Base-by-base conservation (phyloP, 2,329 filamentous ascomycete genomes). In the Aspergillus amoenus region DNA sequence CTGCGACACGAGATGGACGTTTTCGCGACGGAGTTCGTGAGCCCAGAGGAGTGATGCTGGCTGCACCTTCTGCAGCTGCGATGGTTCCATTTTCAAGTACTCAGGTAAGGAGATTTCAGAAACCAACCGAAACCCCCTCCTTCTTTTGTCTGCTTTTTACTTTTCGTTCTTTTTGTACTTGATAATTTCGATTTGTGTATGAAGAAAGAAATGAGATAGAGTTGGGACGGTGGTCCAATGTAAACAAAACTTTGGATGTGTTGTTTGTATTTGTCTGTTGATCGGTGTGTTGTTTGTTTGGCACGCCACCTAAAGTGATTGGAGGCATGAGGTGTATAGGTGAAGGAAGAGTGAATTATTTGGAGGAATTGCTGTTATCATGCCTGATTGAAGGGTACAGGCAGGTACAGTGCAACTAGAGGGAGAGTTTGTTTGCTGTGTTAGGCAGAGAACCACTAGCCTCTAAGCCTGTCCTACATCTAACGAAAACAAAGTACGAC, bases 21-120 rank as follows among this genome's bases (percentile, higher is more conserved):
- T 70, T 56, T 74, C 71, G 18, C 72, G 72, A 17, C 70, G 71
- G n/a, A 76, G 64, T 52, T 76, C 68, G 59, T 75, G 68, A 5
- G 70, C 72, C 74, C 73, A 76, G 50, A 76, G 71, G 21, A 76
- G 64, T 7, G 69, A 64, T 56, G 62, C 24, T 22, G 42, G 24
- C 18, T 24, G 21, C 18, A 44, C 39, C n/a, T 42, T 6, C n/a
- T 44, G 41, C 42, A 15, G 21, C 18, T 44, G 42, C 27, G 27
- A 30, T 11, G 27, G 27, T 9, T 60, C 17, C 45, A 52, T 46
- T 5, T n/a, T 43, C 5, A 34, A 48, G 7, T 22, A 17, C 30
- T n/a, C 11, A n/a, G 37, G 15, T n/a, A 30, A 3, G 8, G 3
- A 11, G 27, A 30, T 30, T 4, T 30, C 27, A 30, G 27, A 30